Evolutionary conservation across 352 stramenopile species (phyloP).

Genomic region (Globisporangium irregulare): DNA sequence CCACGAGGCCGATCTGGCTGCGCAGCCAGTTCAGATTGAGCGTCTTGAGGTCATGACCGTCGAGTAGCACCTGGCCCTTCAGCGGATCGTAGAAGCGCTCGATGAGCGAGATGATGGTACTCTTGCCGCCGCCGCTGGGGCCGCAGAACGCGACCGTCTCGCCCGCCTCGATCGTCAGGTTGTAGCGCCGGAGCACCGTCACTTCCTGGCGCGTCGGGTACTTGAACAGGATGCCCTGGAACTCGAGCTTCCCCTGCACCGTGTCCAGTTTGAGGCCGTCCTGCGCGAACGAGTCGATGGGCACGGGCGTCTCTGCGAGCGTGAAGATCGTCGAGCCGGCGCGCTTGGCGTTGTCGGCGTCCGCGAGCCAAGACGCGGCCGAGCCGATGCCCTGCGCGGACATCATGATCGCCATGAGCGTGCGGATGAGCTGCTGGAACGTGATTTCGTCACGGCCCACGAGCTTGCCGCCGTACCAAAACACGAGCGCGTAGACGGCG

Average conservation of each 20-base stretch:
- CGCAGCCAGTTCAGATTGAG: conserved; percentile 31
- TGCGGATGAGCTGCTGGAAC: conserved; percentile 43
- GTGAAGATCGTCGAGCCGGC: conserved; percentile 9
- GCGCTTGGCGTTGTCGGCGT: conserved; percentile 36
- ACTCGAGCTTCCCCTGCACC: conserved; percentile 22
- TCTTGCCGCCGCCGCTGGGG: conserved; percentile 27
- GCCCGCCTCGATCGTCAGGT: conserved; percentile 20
- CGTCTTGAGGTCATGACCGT: conserved; percentile 17
- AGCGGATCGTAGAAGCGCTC: conserved; percentile 34
- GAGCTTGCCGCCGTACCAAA: conserved; percentile 55
- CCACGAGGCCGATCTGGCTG: conserved; percentile 28
- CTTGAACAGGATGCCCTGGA: conserved; percentile 21
- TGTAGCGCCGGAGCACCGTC: conserved; percentile 20
- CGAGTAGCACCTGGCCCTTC: conserved; percentile 21
- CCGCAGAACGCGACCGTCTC: conserved; percentile 30
- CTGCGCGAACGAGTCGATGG: conserved; percentile 13
- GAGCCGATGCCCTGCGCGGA: conserved; percentile 32
- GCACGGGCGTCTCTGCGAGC: not conserved
- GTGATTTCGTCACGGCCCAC: conserved; percentile 33
- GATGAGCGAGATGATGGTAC: conserved; percentile 27
- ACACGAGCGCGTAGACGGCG: conserved; percentile 42
- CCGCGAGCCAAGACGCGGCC: conserved; percentile 24
- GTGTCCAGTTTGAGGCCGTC: not conserved
- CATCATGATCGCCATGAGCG: conserved; percentile 56
- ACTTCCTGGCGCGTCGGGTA: conserved; percentile 27